These are phyloP conservation scores for Colletotrichum karsti DNA, from an alignment of 2,329 filamentous ascomycete genomes.

Conservation along the genomic window DNA sequence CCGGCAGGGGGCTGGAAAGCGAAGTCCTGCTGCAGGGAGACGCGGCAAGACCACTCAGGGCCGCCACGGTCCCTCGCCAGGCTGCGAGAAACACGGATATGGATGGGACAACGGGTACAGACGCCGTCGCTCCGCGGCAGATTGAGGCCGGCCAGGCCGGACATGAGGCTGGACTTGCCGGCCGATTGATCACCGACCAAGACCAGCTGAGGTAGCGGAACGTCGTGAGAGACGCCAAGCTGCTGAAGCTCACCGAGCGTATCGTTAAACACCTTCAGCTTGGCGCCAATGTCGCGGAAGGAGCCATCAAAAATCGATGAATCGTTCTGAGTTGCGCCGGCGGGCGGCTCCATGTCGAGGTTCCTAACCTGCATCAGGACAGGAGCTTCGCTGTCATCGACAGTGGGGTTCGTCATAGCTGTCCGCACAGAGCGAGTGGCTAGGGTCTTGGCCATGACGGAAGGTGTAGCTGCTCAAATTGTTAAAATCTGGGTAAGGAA, in stretches of 20 bases:
- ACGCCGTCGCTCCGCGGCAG: constrained; percentile 76
- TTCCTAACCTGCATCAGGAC: constrained; percentile 47
- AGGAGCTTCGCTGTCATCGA: constrained; percentile 42
- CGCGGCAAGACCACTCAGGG: constrained; percentile 70
- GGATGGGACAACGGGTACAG: constrained; percentile 83
- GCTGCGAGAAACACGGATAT: constrained; percentile 73
- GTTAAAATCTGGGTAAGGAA: neutral
- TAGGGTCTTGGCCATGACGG: constrained; percentile 35
- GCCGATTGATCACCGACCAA: constrained; percentile 87
- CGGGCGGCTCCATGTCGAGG: constrained; percentile 32
- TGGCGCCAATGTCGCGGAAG: constrained; percentile 65
- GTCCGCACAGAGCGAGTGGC: neutral
- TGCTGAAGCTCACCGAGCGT: constrained; percentile 74
- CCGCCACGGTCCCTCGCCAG: constrained; percentile 33
- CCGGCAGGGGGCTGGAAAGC: constrained; percentile 54
- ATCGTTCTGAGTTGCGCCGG: constrained; percentile 39
- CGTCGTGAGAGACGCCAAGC: constrained; percentile 76
- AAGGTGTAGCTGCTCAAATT: constrained; percentile 43
- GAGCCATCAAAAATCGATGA: constrained; percentile 50
- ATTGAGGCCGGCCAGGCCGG: constrained; percentile 73
- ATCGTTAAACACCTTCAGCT: constrained; percentile 71
- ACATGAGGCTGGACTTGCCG: constrained; percentile 78
- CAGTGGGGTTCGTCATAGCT: constrained; percentile 15
- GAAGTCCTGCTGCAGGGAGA: constrained; percentile 75
- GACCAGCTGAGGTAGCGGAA: constrained; percentile 80